phyloP scores from a whole-genome alignment of 352 stramenopile genomes.

The Phytophthora europaea region DNA sequence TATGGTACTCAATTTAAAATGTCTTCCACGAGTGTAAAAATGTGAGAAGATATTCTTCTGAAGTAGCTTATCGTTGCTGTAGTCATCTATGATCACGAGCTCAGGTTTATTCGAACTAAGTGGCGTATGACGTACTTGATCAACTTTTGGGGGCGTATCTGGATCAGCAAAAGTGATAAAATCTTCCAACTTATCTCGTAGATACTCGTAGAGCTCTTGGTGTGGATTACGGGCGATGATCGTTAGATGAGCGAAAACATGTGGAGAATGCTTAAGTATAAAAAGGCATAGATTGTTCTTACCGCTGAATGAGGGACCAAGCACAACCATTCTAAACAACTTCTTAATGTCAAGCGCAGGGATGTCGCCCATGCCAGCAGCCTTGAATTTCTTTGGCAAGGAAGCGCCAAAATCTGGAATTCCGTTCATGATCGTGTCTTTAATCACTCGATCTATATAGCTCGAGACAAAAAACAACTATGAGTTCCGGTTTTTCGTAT shows the following conservation, averaged over 20 bases:
- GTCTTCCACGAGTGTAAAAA: background rate
- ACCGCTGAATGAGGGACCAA: too few relatives aligned
- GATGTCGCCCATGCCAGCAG: background rate
- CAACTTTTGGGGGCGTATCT: background rate
- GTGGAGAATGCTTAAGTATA: too few relatives aligned
- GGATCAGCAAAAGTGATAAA: constrained; percentile 9
- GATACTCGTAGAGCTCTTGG: background rate
- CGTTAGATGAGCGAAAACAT: background rate
- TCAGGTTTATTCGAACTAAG: background rate
- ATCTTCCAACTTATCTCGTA: background rate
- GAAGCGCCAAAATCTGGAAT: background rate
- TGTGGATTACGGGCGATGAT: background rate
- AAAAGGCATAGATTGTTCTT: too few relatives aligned
- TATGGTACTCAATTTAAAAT: too few relatives aligned
- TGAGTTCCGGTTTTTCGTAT: background rate
- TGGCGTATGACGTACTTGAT: background rate
- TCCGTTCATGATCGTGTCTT: constrained; percentile 4
- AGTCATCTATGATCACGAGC: background rate
- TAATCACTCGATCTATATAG: constrained; percentile 1
- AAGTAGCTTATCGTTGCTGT: background rate
- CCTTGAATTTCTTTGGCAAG: background rate
- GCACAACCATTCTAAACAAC: too few relatives aligned
- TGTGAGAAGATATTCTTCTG: constrained; percentile 24
- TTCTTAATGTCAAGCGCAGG: too few relatives aligned
- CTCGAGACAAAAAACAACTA: background rate